Conservation (phyloP, 495 filamentous ascomycete species). For the Penicillium alfredii region DNA sequence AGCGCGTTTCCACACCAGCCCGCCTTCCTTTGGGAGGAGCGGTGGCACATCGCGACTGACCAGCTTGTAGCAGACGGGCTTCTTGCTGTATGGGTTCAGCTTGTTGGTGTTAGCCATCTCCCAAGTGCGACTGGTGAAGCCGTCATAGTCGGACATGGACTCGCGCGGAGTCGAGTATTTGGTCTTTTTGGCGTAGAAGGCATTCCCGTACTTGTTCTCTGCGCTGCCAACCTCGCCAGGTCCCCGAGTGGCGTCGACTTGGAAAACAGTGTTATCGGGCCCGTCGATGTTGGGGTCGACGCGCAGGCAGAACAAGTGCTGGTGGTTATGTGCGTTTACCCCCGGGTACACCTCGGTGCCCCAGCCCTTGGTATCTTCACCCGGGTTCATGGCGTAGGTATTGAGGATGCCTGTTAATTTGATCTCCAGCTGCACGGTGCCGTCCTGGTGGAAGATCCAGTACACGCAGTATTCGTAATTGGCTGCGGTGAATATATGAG, state of each 20-base stretch:
- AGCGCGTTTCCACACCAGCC: slow-evolving; percentile 89
- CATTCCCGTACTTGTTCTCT: slow-evolving; percentile 89
- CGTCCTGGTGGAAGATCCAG: slow-evolving; percentile 93
- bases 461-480: slow-evolving; percentile 97
- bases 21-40: slow-evolving; percentile 76
- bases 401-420: slow-evolving; percentile 94
- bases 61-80: slow-evolving; percentile 86
- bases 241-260: slow-evolving; percentile 64
- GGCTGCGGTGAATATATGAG: slow-evolving; percentile 91
- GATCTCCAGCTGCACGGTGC: slow-evolving; percentile 89
- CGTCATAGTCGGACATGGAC: slow-evolving; percentile 75
- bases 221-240: slow-evolving; percentile 66
- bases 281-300: slow-evolving; percentile 89
- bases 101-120: slow-evolving; percentile 84
- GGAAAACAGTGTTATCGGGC: slow-evolving; percentile 76
- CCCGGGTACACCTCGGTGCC: slow-evolving; percentile 91
- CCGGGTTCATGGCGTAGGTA: slow-evolving; percentile 79
- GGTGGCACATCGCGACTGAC: slow-evolving; percentile 77
- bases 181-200: slow-evolving; percentile 87
- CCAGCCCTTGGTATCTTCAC: slow-evolving; percentile 83
- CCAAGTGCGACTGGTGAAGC: slow-evolving; percentile 75
- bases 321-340: slow-evolving; percentile 77
- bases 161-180: slow-evolving; percentile 69
- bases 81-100: slow-evolving; percentile 77
- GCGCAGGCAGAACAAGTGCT: slow-evolving; percentile 92